A percentile compares a stretch with the other conserved stretches of the same genome.
These are phyloP conservation scores for Thelephora terrestris DNA, from an alignment of 1,284 basidiomycete species.

Conservation along the genomic window DNA sequence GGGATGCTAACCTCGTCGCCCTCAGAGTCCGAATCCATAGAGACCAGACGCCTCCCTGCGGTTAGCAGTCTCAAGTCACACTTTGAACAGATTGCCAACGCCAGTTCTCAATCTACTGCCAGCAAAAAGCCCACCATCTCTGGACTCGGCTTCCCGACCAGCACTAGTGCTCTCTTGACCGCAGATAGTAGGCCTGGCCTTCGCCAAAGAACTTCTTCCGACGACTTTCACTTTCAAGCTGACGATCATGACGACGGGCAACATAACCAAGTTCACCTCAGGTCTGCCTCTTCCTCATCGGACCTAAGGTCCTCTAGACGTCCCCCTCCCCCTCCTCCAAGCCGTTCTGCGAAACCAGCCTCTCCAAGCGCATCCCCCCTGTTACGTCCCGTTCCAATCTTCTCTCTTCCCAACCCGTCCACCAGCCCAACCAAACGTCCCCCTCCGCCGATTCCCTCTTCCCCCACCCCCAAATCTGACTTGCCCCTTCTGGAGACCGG, in stretches of 20 bases:
- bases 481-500: not conserved
- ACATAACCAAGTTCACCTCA: conserved; percentile 22
- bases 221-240: conserved; percentile 17
- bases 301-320: conserved; percentile 29
- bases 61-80: conserved; percentile 57
- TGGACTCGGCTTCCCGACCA: conserved; percentile 5
- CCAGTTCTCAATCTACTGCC: conserved; percentile 12
- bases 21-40: conserved; percentile 17
- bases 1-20: conserved; percentile 5
- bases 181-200: conserved; percentile 24
- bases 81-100: conserved; percentile 50
- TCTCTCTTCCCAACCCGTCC: not conserved
- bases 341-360: conserved; percentile 5
- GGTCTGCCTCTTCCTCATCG: conserved; percentile 39
- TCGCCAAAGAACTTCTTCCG: conserved; percentile 30
- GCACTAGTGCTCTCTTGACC: conserved; percentile 14
- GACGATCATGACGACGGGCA: conserved; percentile 1
- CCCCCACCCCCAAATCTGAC: not conserved
- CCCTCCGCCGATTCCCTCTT: not conserved
- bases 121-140: conserved; percentile 5
- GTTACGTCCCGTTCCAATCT: not conserved
- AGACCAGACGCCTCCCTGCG: conserved; percentile 43
- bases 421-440: not conserved
- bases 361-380: not conserved
- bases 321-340: conserved; percentile 1